These are phyloP conservation scores for Piromyces finnis DNA, from an alignment of 192 early-diverging fungal genomes.

Conservation along the genomic window DNA sequence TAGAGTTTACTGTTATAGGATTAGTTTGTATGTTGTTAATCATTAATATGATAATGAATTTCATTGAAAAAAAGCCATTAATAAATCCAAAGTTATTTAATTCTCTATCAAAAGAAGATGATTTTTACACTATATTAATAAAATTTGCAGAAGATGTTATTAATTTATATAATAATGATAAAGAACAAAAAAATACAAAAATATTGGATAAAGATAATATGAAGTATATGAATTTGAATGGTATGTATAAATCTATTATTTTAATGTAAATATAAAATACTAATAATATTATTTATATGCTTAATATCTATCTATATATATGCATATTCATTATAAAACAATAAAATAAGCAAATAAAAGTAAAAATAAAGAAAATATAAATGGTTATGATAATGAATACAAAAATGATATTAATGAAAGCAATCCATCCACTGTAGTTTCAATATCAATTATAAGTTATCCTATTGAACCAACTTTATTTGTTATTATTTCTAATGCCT, in stretches of 20 bases:
- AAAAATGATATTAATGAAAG: not conserved
- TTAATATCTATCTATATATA: too few relatives aligned
- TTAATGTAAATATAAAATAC: too few relatives aligned
- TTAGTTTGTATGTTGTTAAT: not conserved
- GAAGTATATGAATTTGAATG: not conserved
- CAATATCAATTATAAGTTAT: not conserved
- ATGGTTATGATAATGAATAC: not conserved
- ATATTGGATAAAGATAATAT: not conserved
- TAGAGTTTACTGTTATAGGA: not conserved
- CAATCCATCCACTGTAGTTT: not conserved
- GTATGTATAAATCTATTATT: not conserved
- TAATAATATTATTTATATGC: too few relatives aligned
- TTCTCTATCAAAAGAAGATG: not conserved
- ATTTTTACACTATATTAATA: not conserved
- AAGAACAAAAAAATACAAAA: not conserved
- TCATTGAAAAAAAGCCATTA: not conserved
- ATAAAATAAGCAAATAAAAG: not conserved
- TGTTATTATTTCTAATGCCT: not conserved
- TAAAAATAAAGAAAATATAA: not conserved
- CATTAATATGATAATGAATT: not conserved
- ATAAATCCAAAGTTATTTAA: not conserved
- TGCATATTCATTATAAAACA: not conserved
- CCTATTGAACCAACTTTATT: not conserved
- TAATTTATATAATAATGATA: not conserved
- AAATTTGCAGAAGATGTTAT: not conserved